These are phyloP conservation scores for Sindora glabra DNA, from an alignment of 306 rosid species.

Conservation along the genomic window DNA sequence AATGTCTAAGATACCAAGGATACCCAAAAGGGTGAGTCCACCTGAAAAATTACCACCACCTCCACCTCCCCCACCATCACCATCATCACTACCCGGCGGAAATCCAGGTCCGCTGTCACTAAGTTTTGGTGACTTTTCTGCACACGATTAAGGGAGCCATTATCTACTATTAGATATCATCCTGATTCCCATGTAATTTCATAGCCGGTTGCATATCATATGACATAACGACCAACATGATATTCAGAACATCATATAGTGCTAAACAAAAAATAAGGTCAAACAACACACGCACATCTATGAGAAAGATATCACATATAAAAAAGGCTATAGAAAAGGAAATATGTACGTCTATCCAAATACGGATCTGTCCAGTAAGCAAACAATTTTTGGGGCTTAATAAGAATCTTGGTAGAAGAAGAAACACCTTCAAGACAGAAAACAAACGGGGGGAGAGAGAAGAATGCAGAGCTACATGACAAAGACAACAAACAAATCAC, in stretches of 20 bases:
- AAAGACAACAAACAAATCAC: neutral
- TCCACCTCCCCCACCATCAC: conserved; percentile 65
- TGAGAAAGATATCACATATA: neutral
- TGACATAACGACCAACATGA: neutral
- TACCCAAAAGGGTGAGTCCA: conserved; percentile 65
- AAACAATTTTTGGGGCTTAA: too few relatives aligned
- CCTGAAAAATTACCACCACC: conserved; percentile 75
- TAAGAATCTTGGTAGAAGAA: too few relatives aligned
- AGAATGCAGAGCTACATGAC: neutral
- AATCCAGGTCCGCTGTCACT: conserved; percentile 64
- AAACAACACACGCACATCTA: neutral
- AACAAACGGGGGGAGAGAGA: neutral
- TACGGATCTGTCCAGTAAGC: too few relatives aligned
- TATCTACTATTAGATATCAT: neutral
- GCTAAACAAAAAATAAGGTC: too few relatives aligned
- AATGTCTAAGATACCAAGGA: conserved; percentile 73
- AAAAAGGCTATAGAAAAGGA: neutral
- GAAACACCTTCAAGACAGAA: neutral
- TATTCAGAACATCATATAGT: neutral
- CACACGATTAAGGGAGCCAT: conserved; percentile 44
- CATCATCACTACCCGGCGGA: conserved; percentile 64
- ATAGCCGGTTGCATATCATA: neutral
- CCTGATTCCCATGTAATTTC: neutral
- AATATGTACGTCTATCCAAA: too few relatives aligned
- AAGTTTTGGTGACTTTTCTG: conserved; percentile 53